These are phyloP conservation scores for Cucumis cinereus DNA, from an alignment of 306 rosid species.

Conservation along the genomic window DNA sequence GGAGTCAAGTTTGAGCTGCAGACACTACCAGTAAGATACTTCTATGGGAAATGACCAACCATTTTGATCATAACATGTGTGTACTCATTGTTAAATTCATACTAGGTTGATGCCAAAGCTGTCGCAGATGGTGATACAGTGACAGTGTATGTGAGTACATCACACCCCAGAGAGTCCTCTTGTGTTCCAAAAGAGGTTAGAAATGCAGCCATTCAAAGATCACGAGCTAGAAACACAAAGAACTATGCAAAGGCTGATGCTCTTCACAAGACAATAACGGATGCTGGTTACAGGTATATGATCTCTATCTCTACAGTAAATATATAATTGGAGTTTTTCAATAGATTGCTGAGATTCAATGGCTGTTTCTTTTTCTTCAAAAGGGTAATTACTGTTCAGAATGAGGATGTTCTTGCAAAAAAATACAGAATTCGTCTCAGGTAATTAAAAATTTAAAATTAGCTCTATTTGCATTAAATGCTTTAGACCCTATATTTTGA, in stretches of 20 bases:
- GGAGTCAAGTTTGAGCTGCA: constrained; percentile 56
- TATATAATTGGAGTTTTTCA: background rate
- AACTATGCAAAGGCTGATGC: constrained; percentile 51
- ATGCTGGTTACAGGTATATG: constrained; percentile 63
- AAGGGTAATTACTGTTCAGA: constrained; percentile 45
- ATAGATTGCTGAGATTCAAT: background rate
- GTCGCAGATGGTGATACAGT: constrained; percentile 83
- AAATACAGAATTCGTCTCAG: constrained; percentile 80
- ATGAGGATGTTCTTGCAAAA: constrained; percentile 54
- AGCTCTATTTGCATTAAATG: too few species aligned
- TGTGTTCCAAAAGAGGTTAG: constrained; percentile 40
- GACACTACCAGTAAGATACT: constrained; percentile 46
- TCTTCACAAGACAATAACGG: constrained; percentile 49
- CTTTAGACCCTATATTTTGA: background rate
- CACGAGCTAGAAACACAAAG: constrained; percentile 38
- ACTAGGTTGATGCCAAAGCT: constrained; percentile 68
- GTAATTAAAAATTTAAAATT: constrained; percentile 19
- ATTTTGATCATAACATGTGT: constrained; percentile 7
- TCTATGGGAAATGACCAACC: background rate
- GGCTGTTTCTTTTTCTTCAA: background rate
- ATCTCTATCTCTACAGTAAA: background rate
- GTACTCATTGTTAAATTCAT: background rate
- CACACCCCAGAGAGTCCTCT: constrained; percentile 61
- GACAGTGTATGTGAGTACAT: constrained; percentile 73
- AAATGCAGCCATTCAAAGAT: constrained; percentile 37